Base-by-base conservation (phyloP, 495 filamentous ascomycete genomes). In the Daldinia bambusicola region DNA sequence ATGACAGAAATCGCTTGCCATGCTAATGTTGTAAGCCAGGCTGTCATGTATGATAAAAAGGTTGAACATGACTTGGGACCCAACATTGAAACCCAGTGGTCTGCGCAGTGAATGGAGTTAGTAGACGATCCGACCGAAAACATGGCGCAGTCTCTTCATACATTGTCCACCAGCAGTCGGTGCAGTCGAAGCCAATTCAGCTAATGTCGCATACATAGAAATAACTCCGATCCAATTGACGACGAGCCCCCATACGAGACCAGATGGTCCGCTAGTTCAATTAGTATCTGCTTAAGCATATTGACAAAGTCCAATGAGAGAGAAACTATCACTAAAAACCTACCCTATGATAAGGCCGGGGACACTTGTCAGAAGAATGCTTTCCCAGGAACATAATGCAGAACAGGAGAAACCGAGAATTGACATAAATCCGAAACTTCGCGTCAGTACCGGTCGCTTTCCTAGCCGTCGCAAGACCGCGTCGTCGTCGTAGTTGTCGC, bases 191-290 rank as follows among this genome's bases (percentile, higher is more conserved):
- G 82, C 80, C 56, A 86, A 60, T 65, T 86, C 85, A 20, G 80
- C 75, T 40, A 86, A 79, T 8, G 80, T 78, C 2, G 79, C 80
- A 65, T 82, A 85, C 4, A 82, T 76, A 0, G 81, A 85, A 30
- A 84, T 69, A 3, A 80, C 84, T 4, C 82, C 82, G 7, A 81
- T 63, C 85, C 85, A 88, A 10, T 77, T 81, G 55, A 87, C 81
- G 8, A 87, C 48, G 55, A 81, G 87, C 1, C 80, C 80, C 75
- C 86, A 88, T 16, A 89, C 78, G 0, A 87, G 77, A 22, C 84
- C 84, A 1, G 83, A 84, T 0, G 85, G 82, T 6, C 86, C 86
- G 32, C 85, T 85, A 69, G 83, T 87, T 37, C 16, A 6, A 22
- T 48, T 48, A 48, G 43, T 9, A 48, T 22, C 20, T 22, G 18